These are phyloP conservation scores for Hymenoscyphus albidus DNA, from an alignment of 2,329 filamentous ascomycete species.

Conservation along the genomic window DNA sequence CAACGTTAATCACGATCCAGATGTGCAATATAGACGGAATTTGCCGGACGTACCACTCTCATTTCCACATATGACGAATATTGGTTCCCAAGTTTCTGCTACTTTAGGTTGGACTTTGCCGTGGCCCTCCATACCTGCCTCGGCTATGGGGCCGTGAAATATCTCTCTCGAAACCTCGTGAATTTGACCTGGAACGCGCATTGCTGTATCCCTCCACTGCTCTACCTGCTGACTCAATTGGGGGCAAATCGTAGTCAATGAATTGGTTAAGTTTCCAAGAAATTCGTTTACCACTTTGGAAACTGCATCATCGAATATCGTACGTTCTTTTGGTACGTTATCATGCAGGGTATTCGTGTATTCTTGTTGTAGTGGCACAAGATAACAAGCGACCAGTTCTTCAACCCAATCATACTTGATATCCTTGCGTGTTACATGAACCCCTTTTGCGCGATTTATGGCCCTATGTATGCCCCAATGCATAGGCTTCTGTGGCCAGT, in stretches of 20 bases:
- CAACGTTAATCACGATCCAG: not conserved
- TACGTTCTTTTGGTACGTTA: too few species aligned
- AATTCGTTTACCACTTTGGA: not conserved
- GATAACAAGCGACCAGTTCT: constrained; percentile 19
- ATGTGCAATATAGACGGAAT: not conserved
- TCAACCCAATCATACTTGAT: constrained; percentile 20
- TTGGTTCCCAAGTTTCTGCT: not conserved
- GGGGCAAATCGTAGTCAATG: not conserved
- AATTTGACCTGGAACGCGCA: not conserved
- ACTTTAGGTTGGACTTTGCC: not conserved
- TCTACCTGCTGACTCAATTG: not conserved
- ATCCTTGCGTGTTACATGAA: constrained; percentile 9
- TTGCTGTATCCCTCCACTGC: not conserved
- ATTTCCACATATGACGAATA: not conserved
- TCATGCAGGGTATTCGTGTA: too few species aligned
- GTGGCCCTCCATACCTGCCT: not conserved
- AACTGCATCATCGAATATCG: not conserved
- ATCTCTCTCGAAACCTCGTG: not conserved
- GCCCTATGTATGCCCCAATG: constrained; percentile 21
- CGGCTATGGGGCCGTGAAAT: not conserved
- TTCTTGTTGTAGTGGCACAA: too few species aligned
- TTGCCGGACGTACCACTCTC: not conserved
- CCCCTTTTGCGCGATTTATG: constrained; percentile 15
- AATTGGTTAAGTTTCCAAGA: not conserved
- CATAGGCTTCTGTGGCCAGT: constrained; percentile 4